Evolutionary conservation across 2,329 filamentous ascomycete species (phyloP).

Genomic region (Colletotrichum zoysiae): DNA sequence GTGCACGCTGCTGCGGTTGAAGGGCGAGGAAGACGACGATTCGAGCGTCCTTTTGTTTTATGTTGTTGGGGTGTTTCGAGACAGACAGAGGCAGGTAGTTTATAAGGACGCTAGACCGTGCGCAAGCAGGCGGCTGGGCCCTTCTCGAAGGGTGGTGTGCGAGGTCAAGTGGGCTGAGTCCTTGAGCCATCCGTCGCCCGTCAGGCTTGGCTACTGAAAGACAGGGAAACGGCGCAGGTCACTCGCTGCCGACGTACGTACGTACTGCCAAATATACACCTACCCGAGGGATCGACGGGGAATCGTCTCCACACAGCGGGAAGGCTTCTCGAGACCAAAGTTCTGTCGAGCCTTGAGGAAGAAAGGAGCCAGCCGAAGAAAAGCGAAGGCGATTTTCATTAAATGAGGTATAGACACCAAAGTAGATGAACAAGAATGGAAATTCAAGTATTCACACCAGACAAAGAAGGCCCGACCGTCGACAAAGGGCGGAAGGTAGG

Average conservation of each 20-base stretch:
- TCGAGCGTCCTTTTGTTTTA: not conserved
- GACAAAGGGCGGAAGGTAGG: conserved; percentile 12
- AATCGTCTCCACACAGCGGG: not conserved
- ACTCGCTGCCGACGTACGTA: conserved; percentile 11
- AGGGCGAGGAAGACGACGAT: not conserved
- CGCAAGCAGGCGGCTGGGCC: conserved; percentile 19
- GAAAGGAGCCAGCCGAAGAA: conserved; percentile 4
- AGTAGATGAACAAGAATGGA: not conserved
- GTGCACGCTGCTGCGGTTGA: not conserved
- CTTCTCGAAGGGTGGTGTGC: conserved; percentile 17
- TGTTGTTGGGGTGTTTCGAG: not conserved
- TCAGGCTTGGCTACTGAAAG: conserved; percentile 33
- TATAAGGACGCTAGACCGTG: conserved; percentile 3
- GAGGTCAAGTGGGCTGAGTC: conserved; percentile 39
- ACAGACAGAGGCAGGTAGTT: not conserved
- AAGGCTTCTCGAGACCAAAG: not conserved
- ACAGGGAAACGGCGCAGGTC: conserved; percentile 26
- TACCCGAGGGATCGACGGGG: conserved; percentile 9
- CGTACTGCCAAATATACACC: conserved; percentile 4
- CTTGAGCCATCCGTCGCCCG: conserved; percentile 21
- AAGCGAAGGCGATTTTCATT: conserved; percentile 14
- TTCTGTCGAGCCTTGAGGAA: not conserved
- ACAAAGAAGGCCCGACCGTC: conserved; percentile 13
- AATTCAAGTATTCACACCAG: conserved; percentile 13
- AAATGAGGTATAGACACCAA: conserved; percentile 17